Evolutionary conservation across 2,329 filamentous ascomycete species (phyloP).

Genomic region (Cercospora nicotianae): DNA sequence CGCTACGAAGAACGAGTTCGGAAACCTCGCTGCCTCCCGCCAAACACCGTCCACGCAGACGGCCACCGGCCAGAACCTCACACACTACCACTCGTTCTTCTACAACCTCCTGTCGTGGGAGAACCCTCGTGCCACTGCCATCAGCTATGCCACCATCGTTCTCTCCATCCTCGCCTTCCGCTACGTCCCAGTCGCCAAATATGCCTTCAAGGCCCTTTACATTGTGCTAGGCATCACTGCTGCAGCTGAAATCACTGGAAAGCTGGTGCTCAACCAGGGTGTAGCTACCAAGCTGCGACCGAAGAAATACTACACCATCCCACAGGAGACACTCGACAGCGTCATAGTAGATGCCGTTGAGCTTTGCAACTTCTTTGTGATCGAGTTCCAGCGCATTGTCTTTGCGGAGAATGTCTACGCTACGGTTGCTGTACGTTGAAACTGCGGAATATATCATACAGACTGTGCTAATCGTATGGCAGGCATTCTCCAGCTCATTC

Average conservation of each 20-base stretch:
- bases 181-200: constrained; percentile 63
- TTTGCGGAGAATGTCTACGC: constrained; percentile 66
- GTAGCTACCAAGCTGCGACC: constrained; percentile 62
- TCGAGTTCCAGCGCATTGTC: constrained; percentile 65
- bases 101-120: constrained; percentile 68
- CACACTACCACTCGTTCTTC: constrained; percentile 67
- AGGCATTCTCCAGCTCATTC: constrained; percentile 62
- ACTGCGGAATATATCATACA: background rate
- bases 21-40: constrained; percentile 57
- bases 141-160: constrained; percentile 58
- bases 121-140: constrained; percentile 63
- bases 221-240: constrained; percentile 60
- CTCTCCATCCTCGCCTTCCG: constrained; percentile 62
- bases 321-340: constrained; percentile 63
- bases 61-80: constrained; percentile 62
- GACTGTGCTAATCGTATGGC: constrained; percentile 25
- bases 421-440: constrained; percentile 56
- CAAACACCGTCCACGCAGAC: constrained; percentile 56
- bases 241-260: constrained; percentile 58
- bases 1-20: constrained; percentile 59
- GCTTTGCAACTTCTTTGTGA: constrained; percentile 67
- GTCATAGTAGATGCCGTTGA: constrained; percentile 63
- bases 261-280: constrained; percentile 57
- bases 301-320: constrained; percentile 65
- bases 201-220: constrained; percentile 61